phyloP scores from a whole-genome alignment of 208 protist genomes.

The Acanthamoeba lenticulata region DNA sequence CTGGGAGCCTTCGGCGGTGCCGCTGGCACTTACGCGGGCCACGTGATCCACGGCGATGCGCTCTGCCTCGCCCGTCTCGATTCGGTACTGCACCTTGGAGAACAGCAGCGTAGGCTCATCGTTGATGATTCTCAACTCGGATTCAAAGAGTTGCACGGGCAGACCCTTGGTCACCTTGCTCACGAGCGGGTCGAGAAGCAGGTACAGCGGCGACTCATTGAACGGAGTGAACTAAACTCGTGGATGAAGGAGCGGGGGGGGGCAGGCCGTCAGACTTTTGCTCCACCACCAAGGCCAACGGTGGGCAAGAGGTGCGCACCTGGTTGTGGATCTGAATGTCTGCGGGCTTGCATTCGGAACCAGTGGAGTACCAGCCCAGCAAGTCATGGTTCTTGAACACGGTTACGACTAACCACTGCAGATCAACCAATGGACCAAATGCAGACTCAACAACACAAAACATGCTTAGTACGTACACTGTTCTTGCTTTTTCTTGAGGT shows the following conservation, averaged over 20 bases:
- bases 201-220: constrained; percentile 81
- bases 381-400: constrained; percentile 83
- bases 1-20: constrained; percentile 68
- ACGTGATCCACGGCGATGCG: constrained; percentile 83
- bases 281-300: not conserved
- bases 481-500: constrained; percentile 76
- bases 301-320: not conserved
- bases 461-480: constrained; percentile 76
- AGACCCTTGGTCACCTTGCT: constrained; percentile 72
- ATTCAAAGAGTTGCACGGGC: constrained; percentile 80
- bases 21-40: constrained; percentile 70
- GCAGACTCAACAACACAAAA: not conserved
- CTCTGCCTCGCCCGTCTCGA: constrained; percentile 80
- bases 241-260: not conserved
- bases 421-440: not conserved
- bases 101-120: constrained; percentile 74
- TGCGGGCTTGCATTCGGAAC: constrained; percentile 43
- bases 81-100: constrained; percentile 70
- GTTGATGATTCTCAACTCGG: constrained; percentile 78
- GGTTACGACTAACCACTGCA: constrained; percentile 73
- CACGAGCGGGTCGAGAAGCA: constrained; percentile 75
- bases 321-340: constrained; percentile 82
- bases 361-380: constrained; percentile 85
- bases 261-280: not conserved
- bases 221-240: constrained; percentile 74